A percentile compares a stretch with the other conserved stretches of the same genome.
These are phyloP conservation scores for Imleria badia DNA, from an alignment of 768 basidiomycete species.

Conservation along the genomic window DNA sequence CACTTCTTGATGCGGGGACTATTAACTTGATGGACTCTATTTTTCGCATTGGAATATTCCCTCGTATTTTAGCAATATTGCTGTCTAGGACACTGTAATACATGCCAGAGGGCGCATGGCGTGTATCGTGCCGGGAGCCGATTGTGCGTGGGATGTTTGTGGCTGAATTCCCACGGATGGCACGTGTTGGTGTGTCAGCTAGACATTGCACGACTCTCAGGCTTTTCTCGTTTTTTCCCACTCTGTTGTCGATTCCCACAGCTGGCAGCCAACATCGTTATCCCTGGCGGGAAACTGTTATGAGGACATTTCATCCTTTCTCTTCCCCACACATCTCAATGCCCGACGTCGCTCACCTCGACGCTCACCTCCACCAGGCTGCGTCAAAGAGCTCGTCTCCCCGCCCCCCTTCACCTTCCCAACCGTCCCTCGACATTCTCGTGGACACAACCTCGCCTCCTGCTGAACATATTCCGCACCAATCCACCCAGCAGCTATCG, in stretches of 20 bases:
- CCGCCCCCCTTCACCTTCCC: constrained; percentile 44
- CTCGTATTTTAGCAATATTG: constrained; percentile 17
- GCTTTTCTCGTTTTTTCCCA: constrained; percentile 45
- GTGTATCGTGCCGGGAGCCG: no score
- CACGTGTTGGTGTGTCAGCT: constrained; percentile 30
- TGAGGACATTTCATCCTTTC: constrained; percentile 46
- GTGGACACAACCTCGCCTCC: constrained; percentile 31
- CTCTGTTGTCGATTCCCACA: constrained; percentile 46
- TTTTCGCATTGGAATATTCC: constrained; percentile 22
- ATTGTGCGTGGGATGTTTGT: constrained; percentile 11
- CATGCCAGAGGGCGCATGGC: not conserved
- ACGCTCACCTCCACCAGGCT: constrained; percentile 31
- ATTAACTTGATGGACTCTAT: constrained; percentile 20
- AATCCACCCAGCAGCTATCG: constrained; percentile 34
- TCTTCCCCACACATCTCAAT: constrained; percentile 42
- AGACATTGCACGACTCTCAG: constrained; percentile 28
- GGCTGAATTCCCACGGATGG: constrained; percentile 29
- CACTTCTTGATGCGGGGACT: constrained; percentile 16
- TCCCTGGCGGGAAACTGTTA: constrained; percentile 43
- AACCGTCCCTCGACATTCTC: constrained; percentile 40
- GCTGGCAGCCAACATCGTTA: constrained; percentile 37
- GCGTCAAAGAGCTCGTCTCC: constrained; percentile 45
- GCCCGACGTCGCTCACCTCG: constrained; percentile 38
- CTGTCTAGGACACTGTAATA: constrained; percentile 24
- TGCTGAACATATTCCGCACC: constrained; percentile 32